Base-by-base conservation (phyloP, 257 asterid species). In the Solanum boliviense region DNA sequence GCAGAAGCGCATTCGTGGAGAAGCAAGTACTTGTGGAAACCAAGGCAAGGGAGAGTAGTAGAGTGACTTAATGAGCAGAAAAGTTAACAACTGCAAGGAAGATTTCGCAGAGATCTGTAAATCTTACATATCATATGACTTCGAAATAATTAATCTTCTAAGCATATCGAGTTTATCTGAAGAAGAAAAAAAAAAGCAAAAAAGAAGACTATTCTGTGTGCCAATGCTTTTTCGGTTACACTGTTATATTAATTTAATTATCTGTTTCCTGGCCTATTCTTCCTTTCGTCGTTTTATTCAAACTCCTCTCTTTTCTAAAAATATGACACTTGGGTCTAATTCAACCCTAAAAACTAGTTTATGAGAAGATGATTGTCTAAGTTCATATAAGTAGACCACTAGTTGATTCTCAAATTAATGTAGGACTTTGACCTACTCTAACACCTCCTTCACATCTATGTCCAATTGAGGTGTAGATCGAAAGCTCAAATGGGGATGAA, bases 1-100 rank as follows among this genome's bases (percentile, higher is more conserved):
- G 88, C 98, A 94, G 93, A 94, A 94, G 91, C 95, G 96, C 88
- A 94, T 95, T n/a, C 94, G 95, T 4, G 93, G 95, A 29, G 94
- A 88, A 12, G 83, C 87, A 38, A 84, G 86, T 72, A 90, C 94
- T 44, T 83, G 88, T 58, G 93, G 90, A n/a, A 90, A 85, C 67
- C 87, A 90, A 86, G 90, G 91, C 87, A 87, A 68, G 74, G 88
- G 87, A 68, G 92, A 87, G 38, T 87, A 86, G 48, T 86, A 71
- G 82, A 74, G 68, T 32, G 85, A 44, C 85, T 48, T 81, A 46
- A 52, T 48, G 36, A 81, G 85, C 41, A 81, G 44, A 81, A 46
- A 9, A 29, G 85, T 81, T 34, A 78, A 29, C 70, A 78, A 29
- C 70, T 29, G 44, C 85, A 46, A 48, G 85, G 84, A 12, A 48